Base-by-base conservation (phyloP, 2,329 filamentous ascomycete genomes). In the Alternaria incomplexa region DNA sequence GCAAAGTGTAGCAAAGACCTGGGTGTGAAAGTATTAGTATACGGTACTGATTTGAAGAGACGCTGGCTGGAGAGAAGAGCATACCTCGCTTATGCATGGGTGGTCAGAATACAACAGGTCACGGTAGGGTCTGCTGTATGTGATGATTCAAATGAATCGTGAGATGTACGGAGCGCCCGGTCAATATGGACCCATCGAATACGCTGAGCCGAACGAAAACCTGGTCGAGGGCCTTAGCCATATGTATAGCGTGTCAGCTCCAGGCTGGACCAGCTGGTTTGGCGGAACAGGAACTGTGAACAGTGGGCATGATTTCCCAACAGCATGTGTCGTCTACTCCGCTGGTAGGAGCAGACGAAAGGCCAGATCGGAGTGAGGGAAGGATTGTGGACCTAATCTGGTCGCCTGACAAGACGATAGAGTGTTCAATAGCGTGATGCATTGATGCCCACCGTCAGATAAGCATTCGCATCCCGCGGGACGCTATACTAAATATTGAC, bases 381-480 rank as follows among this genome's bases (percentile, higher is more conserved):
- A 20, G 6, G 25, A 4, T 25, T 26, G 25, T n/a, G n/a, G n/a
- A 25, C 4, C 25, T 11, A 32, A 22, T n/a, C n/a, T 30, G 58
- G 45, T 66, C 65, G 63, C 28, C 57, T 62, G 65, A 60, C 40
- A 36, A 62, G 54, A 56, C 23, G 30, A 62, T 69, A 68, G 52
- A 64, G 58, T 62, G 50, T 32, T 65, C 68, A 57, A 67, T 71
- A 72, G 66, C 58, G 59, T 36, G 46, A 68, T 72, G 66, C 71
- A 73, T 44, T 66, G 64, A 61, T 72, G 65, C 69, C 71, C 65
- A 64, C 47, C 32, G 54, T 61, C 36, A 47, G 53, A 60, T 59
- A 43, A 61, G 25, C n/a, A 36, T 13, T 44, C n/a, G 6, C 28
- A 20, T 30, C n/a, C 13, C 56, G 36, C 45, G 30, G 22, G 30